phyloP scores from a whole-genome alignment of 495 filamentous ascomycete genomes.

The Friedmanniomyces endolithicus region DNA sequence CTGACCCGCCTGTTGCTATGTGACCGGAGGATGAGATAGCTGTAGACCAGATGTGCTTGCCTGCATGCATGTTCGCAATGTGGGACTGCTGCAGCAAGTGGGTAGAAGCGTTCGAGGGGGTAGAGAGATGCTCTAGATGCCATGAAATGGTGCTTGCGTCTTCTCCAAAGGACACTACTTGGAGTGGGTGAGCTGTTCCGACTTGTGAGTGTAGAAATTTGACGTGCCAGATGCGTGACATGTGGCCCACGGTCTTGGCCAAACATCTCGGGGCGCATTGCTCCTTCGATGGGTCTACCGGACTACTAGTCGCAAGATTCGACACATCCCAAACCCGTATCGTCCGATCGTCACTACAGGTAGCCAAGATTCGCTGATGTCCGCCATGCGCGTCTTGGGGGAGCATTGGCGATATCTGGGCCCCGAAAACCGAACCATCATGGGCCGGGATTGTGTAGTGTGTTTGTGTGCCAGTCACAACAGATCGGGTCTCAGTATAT shows the following conservation, averaged over 20 bases:
- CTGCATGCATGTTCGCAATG: slow-evolving; percentile 41
- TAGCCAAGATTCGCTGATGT: slow-evolving; percentile 53
- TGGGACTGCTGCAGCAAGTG: neutral
- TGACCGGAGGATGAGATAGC: slow-evolving; percentile 33
- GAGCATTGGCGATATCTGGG: slow-evolving; percentile 58
- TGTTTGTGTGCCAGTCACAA: slow-evolving; percentile 29
- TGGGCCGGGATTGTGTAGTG: slow-evolving; percentile 74
- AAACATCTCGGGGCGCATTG: slow-evolving; percentile 27
- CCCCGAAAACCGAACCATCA: slow-evolving; percentile 86
- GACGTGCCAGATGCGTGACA: slow-evolving; percentile 80
- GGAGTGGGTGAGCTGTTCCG: slow-evolving; percentile 8
- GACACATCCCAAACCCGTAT: slow-evolving; percentile 81
- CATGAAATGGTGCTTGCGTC: slow-evolving; percentile 23
- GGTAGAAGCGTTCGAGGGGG: neutral
- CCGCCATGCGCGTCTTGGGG: slow-evolving; percentile 24
- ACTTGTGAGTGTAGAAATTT: slow-evolving; percentile 37
- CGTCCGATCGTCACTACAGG: slow-evolving; percentile 91
- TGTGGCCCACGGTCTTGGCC: slow-evolving; percentile 68
- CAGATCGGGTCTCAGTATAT: neutral
- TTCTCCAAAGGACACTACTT: slow-evolving; percentile 22
- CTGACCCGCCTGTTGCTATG: slow-evolving; percentile 75
- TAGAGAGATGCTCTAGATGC: neutral
- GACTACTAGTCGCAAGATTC: slow-evolving; percentile 29
- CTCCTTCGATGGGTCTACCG: slow-evolving; percentile 19
- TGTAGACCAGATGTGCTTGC: slow-evolving; percentile 86